Base-by-base conservation (phyloP, 2,329 filamentous ascomycete genomes). In the Arthrobotrys iridis region DNA sequence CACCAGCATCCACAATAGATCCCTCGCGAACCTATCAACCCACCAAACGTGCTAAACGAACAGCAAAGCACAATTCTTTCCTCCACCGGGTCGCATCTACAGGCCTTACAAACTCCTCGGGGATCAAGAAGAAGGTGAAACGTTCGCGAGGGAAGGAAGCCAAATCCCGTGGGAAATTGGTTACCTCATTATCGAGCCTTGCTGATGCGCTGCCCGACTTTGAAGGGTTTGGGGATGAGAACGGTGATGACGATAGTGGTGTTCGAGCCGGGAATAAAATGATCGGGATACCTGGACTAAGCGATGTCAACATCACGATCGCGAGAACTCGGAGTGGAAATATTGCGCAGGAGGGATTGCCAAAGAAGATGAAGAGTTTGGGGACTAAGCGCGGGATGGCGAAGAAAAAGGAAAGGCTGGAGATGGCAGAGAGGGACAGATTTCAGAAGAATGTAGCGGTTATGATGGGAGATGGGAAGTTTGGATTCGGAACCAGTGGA, bases 371-470 rank as follows among this genome's bases (percentile, higher is more conserved):
- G 72, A 70, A 68, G 59, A 68, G 72, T 63, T 64, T 74, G 33
- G 65, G 72, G 4, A 76, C 72, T n/a, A 70, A 64, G 28, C 33
- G 50, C 2, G 72, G 72, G 40, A 76, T 76, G 72, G 24, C 24
- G 13, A 68, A 64, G 64, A 68, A 59, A 57, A 70, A 68, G 64
- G 72, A 76, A 28, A 70, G 60, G 40, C n/a, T 76, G 41, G 64
- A 68, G 50, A 45, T 59, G 22, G 55, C 48, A 24, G 72, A 76
- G 41, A 30, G 72, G 50, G 41, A 62, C 43, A 57, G 72, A 50
- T 76, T 74, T 65, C 72, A 70, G 64, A 60, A 64, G 64, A 76
- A 76, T 22, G 65, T 65, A 41, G 64, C 72, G 11, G 72, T 76
- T 30, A 76, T 76, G 46, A 58, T 70, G 45, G 28, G 48, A 13